Evolutionary conservation across 2,329 filamentous ascomycete genomes (phyloP), one percentile per base, ranked within the genome.

Genomic region (Phialophora verrucosa): DNA sequence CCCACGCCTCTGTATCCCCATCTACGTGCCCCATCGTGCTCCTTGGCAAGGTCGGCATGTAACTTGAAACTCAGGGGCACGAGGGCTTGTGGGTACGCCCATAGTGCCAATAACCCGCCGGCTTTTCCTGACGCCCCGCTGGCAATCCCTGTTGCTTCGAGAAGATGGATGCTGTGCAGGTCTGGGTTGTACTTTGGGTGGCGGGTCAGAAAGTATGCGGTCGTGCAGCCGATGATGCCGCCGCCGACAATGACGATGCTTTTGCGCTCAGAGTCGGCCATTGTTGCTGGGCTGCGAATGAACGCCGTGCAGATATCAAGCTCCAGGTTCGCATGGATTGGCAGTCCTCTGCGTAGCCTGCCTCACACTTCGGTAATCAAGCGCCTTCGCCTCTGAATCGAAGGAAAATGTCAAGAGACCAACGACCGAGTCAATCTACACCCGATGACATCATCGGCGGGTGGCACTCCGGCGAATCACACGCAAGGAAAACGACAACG

Each of bases 71-170:
- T 96, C 50, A 98, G 82, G 0, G 91, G 91, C 0, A 97, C 94
- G 47, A 98, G 87, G 73, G 87, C 90, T 64, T 83, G 83, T 0
- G 95, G 95, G 75, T 97, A 97, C 0, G 94, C 95, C 93, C 94
- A 98, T 17, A 93, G 83, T 0, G 90, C 95, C 25, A 99, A 84
- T 4, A 99, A 83, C 0, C 95, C 95, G 17, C 95, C 95, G 0
- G 95, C 94, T 80, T 97, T 98, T 49, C 95, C 95, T 8, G 93
- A 97, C 44, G 95, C 94, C 27, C 91, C 94, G n/a, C 92, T 88
- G 6, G 95, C 95, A 70, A 98, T 89, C 53, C 88, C 84, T 2
- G 88, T 88, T 0, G 95, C 93, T 82, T 99, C 95, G 62, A 98
- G 84, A 32, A 99, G 83, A 1, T 91, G 96, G 73, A 98, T 90